Evolutionary conservation across 768 basidiomycete genomes (phyloP).

Genomic region (Gautieria morchelliformis): DNA sequence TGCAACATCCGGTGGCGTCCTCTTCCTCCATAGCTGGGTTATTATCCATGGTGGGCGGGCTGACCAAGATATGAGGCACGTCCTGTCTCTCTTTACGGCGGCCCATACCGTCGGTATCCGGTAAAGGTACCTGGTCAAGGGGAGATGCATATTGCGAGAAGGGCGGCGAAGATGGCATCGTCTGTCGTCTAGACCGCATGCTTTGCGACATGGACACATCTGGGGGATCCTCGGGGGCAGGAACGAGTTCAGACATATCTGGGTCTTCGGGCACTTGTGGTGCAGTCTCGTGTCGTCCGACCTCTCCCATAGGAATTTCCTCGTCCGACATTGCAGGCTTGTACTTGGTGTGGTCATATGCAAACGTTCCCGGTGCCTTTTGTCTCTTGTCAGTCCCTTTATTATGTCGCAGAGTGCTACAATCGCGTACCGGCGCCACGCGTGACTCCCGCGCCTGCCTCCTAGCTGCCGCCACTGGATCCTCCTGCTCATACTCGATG

Average conservation of each 20-base stretch:
- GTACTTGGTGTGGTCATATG: constrained; percentile 65
- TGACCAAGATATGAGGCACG: constrained; percentile 13
- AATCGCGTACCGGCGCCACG: constrained; percentile 48
- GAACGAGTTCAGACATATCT: constrained; percentile 13
- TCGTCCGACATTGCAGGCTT: constrained; percentile 33
- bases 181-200: constrained; percentile 13
- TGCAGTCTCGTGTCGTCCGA: constrained; percentile 35
- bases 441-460: constrained; percentile 8
- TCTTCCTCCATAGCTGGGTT: constrained; percentile 34
- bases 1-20: constrained; percentile 57
- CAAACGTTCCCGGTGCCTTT: constrained; percentile 83
- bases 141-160: constrained; percentile 48
- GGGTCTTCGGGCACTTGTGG: constrained; percentile 14
- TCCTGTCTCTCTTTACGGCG: constrained; percentile 10
- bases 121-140: constrained; percentile 15
- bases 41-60: constrained; percentile 21
- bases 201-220: constrained; percentile 18
- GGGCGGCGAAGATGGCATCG: constrained; percentile 47
- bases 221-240: constrained; percentile 21
- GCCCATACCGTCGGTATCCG: constrained; percentile 7
- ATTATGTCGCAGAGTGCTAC: neutral
- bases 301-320: constrained; percentile 56
- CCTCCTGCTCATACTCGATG: constrained; percentile 58
- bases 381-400: constrained; percentile 7
- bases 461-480: constrained; percentile 26